A percentile compares a stretch with the other conserved stretches of the same genome.
These are phyloP conservation scores for Candida suzukii DNA, from an alignment of 805 yeast species.

Conservation along the genomic window DNA sequence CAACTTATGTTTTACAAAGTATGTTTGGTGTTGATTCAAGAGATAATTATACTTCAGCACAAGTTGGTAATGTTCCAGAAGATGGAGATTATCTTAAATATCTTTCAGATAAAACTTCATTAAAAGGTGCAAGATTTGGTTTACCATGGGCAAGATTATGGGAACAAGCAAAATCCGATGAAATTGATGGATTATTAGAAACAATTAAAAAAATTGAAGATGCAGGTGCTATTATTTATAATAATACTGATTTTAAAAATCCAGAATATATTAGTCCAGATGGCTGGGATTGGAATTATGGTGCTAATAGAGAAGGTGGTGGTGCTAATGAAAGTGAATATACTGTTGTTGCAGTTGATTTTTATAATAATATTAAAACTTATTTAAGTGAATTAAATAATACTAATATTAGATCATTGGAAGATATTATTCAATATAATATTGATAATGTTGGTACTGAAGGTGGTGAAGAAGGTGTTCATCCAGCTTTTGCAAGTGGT, in stretches of 20 bases:
- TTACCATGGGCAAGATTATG: conserved; percentile 23
- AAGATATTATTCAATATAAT: conserved; percentile 22
- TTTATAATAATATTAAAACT: conserved; percentile 19
- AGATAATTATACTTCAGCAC: conserved; percentile 19
- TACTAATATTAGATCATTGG: conserved; percentile 17
- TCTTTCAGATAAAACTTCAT: conserved; percentile 15
- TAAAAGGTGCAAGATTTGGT: conserved; percentile 24
- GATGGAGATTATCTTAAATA: conserved; percentile 21
- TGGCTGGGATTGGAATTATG: conserved; percentile 26
- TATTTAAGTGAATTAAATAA: conserved; percentile 18
- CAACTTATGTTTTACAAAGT: conserved; percentile 19
- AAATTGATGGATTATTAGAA: conserved; percentile 12
- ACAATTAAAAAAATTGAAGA: conserved; percentile 13
- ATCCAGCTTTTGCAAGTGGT: conserved; percentile 22
- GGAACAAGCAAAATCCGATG: conserved; percentile 11
- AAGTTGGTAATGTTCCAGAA: conserved; percentile 21
- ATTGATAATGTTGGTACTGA: conserved; percentile 17
- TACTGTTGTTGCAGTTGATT: conserved; percentile 23
- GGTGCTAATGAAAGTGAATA: conserved; percentile 22
- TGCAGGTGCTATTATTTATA: conserved; percentile 22
- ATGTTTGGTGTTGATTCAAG: conserved; percentile 22
- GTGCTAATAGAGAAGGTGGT: conserved; percentile 7
- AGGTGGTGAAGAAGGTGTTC: conserved; percentile 16
- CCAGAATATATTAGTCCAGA: conserved; percentile 19
- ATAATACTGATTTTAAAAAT: conserved; percentile 21